Evolutionary conservation across 2,329 filamentous ascomycete genomes (phyloP), one percentile per base, ranked within the genome.

Genomic region (Cercospora canescens): DNA sequence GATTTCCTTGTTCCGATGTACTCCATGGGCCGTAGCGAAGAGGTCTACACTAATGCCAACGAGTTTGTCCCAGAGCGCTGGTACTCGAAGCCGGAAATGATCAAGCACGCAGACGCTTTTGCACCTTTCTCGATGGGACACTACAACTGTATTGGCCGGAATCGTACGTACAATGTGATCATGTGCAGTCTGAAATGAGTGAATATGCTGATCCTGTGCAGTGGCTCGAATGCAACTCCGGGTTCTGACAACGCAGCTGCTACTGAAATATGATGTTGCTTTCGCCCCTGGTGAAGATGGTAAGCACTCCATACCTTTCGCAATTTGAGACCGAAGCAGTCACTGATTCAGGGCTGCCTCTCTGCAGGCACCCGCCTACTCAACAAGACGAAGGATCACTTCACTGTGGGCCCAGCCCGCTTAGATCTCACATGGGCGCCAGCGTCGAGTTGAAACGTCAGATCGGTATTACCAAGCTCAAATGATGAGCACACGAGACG

Each of bases 211-310:
- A 67, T 41, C 30, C 35, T 21, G 3, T 2, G n/a, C 34, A 68
- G 69, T 81, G 12, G 79, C 79, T 7, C 69, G 78, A 58, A 73
- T 79, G 70, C 77, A 79, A 63, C 62, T 81, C 11, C 74, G 78
- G 7, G 74, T 72, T 12, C 72, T 78, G 35, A 68, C 79, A 2
- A 73, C 77, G 3, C 72, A 72, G 52, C 61, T 81, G n/a, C 64
- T 81, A 37, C 73, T 73, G 12, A 72, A 73, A 7, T 81, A 76
- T 62, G 77, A 81, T 65, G 61, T 81, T 18, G 63, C 67, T 2
- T 74, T 81, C 34, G 79, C 78, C 1, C 73, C 74, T 1, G 77
- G 76, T 2, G 77, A 80, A 60, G 75, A 78, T 63, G 78, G 76
- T 6, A 34, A 55, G 52, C 28, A n/a, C 26, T 55, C 30, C 9